Evolutionary conservation across 164 flowering plant genomes (phyloP).

Genomic region (Pachysandra terminalis): DNA sequence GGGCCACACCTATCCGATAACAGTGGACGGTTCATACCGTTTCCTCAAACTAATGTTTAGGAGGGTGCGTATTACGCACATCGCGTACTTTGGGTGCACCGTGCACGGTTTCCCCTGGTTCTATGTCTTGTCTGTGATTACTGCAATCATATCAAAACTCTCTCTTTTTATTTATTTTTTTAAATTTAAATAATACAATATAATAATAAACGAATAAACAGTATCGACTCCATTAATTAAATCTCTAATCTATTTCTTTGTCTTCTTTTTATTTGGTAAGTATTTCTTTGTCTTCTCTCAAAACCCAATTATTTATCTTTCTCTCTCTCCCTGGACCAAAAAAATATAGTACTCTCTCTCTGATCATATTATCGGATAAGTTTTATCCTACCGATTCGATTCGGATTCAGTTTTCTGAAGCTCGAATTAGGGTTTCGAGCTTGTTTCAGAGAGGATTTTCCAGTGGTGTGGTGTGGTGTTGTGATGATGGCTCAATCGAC

Average conservation of each 20-base stretch:
- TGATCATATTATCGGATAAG: background rate
- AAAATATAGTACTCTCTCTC: background rate
- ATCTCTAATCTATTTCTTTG: background rate
- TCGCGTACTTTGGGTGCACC: background rate
- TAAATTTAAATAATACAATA: background rate
- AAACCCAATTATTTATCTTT: background rate
- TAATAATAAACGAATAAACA: background rate
- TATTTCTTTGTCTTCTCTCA: background rate
- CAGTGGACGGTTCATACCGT: too few species aligned
- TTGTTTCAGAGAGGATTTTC: conserved; percentile 13
- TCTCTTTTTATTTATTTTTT: background rate
- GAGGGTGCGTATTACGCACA: background rate
- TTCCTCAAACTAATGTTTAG: too few species aligned
- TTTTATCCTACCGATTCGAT: background rate
- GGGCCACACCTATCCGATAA: too few species aligned
- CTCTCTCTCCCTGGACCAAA: background rate
- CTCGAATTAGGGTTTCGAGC: conserved; percentile 4
- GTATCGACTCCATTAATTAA: background rate
- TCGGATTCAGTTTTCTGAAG: background rate
- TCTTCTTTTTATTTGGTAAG: too few species aligned
- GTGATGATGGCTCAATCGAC: conserved; percentile 46
- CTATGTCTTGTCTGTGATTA: too few species aligned
- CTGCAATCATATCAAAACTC: background rate
- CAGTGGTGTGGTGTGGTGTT: conserved; percentile 4
- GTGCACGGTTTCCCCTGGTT: background rate